Evolutionary conservation across 768 basidiomycete species (phyloP).

Genomic region (Lepiota subincarnata): DNA sequence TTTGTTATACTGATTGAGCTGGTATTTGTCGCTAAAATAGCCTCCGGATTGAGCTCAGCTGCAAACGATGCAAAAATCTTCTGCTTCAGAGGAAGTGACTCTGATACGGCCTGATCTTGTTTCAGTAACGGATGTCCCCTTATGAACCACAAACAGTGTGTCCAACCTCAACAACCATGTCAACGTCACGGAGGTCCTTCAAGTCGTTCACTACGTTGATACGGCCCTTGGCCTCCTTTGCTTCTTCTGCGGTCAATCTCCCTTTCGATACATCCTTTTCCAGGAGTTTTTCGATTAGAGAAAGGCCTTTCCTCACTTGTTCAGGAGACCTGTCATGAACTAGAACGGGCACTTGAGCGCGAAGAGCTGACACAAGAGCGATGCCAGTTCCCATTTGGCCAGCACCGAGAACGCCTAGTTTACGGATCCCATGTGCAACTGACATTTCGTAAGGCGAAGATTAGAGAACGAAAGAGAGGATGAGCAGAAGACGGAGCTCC

Average conservation of each 20-base stretch:
- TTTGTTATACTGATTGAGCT: conserved; percentile 94
- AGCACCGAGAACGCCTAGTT: conserved; percentile 74
- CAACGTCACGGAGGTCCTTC: conserved; percentile 67
- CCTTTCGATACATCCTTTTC: conserved; percentile 89
- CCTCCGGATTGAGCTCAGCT: conserved; percentile 59
- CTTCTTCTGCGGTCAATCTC: conserved; percentile 60
- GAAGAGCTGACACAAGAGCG: conserved; percentile 79
- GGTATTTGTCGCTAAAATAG: conserved; percentile 90
- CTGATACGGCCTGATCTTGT: conserved; percentile 70
- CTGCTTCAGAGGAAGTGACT: conserved; percentile 75
- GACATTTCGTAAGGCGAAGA: conserved; percentile 4
- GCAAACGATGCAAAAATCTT: conserved; percentile 70
- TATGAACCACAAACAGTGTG: neutral
- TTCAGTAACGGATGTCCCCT: neutral
- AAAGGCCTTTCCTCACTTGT: conserved; percentile 71
- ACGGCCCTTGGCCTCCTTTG: conserved; percentile 67
- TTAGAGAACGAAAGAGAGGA: conserved; percentile 1
- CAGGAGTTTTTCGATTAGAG: conserved; percentile 75
- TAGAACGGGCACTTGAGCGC: conserved; percentile 81
- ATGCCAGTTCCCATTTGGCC: conserved; percentile 94
- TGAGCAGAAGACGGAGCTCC: neutral
- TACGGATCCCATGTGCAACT: conserved; percentile 68
- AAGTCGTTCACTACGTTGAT: conserved; percentile 57
- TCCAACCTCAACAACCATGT: conserved; percentile 86
- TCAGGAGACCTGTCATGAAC: conserved; percentile 76